Conservation (phyloP, 495 filamentous ascomycete species). For the Lasiosphaeriaceae sp. region DNA sequence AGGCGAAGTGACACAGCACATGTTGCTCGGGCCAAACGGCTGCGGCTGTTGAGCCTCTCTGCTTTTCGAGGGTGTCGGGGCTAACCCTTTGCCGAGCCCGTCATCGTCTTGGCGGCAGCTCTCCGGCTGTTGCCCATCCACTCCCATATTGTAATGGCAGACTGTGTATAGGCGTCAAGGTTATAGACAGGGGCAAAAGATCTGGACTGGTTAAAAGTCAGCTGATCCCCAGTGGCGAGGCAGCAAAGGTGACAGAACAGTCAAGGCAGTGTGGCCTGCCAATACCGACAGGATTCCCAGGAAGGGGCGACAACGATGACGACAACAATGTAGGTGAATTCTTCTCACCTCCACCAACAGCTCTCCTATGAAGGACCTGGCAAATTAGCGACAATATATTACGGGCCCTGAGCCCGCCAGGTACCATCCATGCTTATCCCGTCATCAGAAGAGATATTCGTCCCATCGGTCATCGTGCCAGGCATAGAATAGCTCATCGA, state of each 20-base stretch:
- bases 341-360: neutral
- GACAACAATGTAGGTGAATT: neutral
- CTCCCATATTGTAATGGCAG: neutral
- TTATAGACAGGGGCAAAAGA: neutral
- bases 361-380: neutral
- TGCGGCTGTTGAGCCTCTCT: slow-evolving; percentile 2
- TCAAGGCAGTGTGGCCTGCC: too few relatives aligned
- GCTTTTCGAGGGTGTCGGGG: neutral
- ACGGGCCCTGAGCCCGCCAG: neutral
- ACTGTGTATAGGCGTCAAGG: neutral
- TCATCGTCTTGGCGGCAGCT: neutral
- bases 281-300: too few relatives aligned
- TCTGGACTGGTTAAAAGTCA: neutral
- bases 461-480: slow-evolving; percentile 35
- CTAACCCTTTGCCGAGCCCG: neutral
- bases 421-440: neutral
- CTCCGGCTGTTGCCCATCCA: neutral
- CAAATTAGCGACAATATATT: neutral
- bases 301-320: neutral
- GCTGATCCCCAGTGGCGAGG: neutral
- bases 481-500: slow-evolving; percentile 32
- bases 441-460: slow-evolving; percentile 29
- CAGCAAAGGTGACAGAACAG: neutral
- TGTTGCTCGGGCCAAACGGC: neutral
- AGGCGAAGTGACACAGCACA: neutral